phyloP scores from a whole-genome alignment of 1,284 basidiomycete species.

The Boletus sp. region DNA sequence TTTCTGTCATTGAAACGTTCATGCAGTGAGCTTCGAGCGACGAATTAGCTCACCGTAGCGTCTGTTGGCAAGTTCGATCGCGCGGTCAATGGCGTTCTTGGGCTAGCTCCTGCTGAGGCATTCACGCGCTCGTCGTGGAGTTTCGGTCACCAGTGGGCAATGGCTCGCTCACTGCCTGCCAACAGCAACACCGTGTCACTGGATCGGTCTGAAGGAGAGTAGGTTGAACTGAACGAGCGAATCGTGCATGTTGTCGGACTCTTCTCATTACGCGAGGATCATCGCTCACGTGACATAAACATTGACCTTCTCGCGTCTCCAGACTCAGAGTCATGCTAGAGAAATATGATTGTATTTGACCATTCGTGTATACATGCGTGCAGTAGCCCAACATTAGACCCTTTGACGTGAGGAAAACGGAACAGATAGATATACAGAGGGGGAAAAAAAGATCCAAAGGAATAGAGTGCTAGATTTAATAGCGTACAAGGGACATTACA shows the following conservation, averaged over 20 bases:
- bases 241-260: not conserved
- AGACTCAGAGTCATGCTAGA: not conserved
- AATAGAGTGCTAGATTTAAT: not conserved
- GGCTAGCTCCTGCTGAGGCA: not conserved
- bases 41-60: slow-evolving; percentile 11
- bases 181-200: not conserved
- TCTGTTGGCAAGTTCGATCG: not conserved
- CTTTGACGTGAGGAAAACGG: not conserved
- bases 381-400: not conserved
- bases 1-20: not conserved
- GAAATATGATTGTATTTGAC: not conserved
- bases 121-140: slow-evolving; percentile 1
- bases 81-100: not conserved
- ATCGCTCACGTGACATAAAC: slow-evolving; percentile 2
- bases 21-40: not conserved
- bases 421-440: not conserved
- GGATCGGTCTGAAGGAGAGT: not conserved
- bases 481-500: not conserved
- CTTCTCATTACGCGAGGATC: not conserved
- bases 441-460: not conserved
- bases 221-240: too few species aligned
- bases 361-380: not conserved
- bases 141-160: not conserved
- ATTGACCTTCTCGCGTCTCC: not conserved
- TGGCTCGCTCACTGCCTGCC: not conserved